Conservation (phyloP, 2,329 filamentous ascomycete genomes). For the Botrytis sinoallii region DNA sequence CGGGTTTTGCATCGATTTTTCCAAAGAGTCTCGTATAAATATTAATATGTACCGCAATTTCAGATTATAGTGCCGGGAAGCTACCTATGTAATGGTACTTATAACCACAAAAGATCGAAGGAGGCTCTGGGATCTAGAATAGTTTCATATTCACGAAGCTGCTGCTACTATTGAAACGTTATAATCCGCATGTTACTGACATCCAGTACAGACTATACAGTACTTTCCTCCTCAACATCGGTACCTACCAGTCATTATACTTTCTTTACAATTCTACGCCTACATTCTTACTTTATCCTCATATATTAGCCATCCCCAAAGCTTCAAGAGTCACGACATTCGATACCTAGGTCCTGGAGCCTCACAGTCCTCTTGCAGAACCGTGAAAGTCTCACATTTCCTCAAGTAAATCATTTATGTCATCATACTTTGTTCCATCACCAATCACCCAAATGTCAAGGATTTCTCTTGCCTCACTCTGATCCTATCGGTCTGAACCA, state of each 20-base stretch:
- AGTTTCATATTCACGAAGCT: background rate
- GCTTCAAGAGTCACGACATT: background rate
- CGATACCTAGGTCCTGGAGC: background rate
- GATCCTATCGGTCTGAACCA: background rate
- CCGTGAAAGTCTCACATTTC: slow-evolving; percentile 6
- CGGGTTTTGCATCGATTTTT: background rate
- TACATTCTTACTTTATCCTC: background rate
- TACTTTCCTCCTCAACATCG: background rate
- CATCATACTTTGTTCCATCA: background rate
- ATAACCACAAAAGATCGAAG: background rate
- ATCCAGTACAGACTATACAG: background rate
- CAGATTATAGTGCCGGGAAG: background rate
- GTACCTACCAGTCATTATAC: background rate
- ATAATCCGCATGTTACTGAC: background rate
- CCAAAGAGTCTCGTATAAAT: background rate
- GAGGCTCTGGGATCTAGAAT: background rate
- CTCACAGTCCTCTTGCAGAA: background rate
- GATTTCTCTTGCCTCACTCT: slow-evolving; percentile 1
- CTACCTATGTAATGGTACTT: background rate
- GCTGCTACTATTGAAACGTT: background rate
- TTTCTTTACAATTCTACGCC: background rate
- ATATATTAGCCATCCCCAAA: background rate
- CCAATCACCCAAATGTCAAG: background rate
- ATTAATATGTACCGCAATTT: background rate
- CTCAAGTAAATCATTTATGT: background rate